phyloP scores from a whole-genome alignment of 2,329 filamentous ascomycete genomes.

The Tolypocladium paradoxum region DNA sequence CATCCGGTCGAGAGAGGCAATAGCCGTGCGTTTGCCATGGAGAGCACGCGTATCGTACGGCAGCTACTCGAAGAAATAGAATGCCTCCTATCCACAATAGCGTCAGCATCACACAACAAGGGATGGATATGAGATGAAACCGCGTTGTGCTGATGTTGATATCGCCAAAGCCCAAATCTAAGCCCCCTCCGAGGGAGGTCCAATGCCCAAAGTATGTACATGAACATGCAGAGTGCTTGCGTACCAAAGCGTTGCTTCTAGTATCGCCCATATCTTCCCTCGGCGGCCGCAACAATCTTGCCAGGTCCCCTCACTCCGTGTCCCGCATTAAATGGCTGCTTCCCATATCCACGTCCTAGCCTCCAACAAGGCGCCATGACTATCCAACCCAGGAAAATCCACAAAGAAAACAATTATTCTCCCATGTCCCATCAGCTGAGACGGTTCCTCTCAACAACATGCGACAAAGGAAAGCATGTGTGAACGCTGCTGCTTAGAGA shows the following conservation, averaged over 20 bases:
- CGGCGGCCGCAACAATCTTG: neutral
- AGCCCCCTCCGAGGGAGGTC: neutral
- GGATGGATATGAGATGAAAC: neutral
- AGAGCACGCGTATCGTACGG: too few species aligned
- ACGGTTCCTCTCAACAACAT: too few species aligned
- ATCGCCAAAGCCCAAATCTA: neutral
- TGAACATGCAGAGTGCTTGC: neutral
- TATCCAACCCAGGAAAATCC: neutral
- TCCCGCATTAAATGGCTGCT: neutral
- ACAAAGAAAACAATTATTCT: neutral
- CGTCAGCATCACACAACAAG: too few species aligned
- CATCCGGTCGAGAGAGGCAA: neutral
- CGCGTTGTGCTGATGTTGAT: neutral
- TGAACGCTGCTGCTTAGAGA: conserved; percentile 1
- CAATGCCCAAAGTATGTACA: neutral
- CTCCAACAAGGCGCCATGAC: neutral
- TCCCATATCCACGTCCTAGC: neutral
- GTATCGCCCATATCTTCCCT: neutral
- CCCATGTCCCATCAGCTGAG: neutral
- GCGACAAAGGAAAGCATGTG: neutral
- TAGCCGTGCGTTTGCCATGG: too few species aligned
- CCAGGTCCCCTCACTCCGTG: neutral
- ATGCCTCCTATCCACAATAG: neutral
- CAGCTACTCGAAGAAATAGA: neutral
- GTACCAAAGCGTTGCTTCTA: neutral